Base-by-base conservation (phyloP, 2,329 filamentous ascomycete species). In the Endocalyx cinctus region DNA sequence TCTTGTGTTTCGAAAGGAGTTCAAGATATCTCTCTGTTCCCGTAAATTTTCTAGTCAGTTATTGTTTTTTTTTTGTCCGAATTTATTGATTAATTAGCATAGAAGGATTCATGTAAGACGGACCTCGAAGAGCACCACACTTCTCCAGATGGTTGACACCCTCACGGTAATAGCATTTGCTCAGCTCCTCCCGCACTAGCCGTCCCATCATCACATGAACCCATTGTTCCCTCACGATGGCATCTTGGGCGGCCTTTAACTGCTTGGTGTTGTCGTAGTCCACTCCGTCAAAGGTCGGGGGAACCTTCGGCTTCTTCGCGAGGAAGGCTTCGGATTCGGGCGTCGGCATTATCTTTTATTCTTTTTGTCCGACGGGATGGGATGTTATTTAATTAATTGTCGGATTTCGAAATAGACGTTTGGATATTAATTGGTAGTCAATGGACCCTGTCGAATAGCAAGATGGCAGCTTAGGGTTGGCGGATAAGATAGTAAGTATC, bases 141-240 rank as follows among this genome's bases (percentile, higher is more conserved):
- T 90, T 92, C 73, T 90, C 86, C 60, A 92, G 64, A 60, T 92
- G 86, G 63, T 92, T 92, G 47, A 89, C 84, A 36, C 86, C 87
- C 65, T 92, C 84, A 48, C 78, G 73, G 63, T 79, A 78, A 65
- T 92, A 92, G 70, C 86, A 92, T 69, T 87, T 90, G 63, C 81
- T 74, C 67, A 92, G 69, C 70, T 92, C 86, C 60, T 90, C 83
- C 45, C 84, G 71, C 35, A 92, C 84, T 43, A 92, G 66, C 41
- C 86, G 74, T 37, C 83, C 84, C 86, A 89, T 92, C 86, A 92
- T 92, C 59, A 82, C 81, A 59, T 79, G 80, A 39, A 92, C 84
- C 87, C 87, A 92, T 69, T 92, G 86, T 67, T 92, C 86, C 43
- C 85, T 75, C 51, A 92, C 77, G 37, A 92, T 75, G 45, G 85